Evolutionary conservation across 2,329 filamentous ascomycete genomes (phyloP).

Genomic region (Colletotrichum sp.): DNA sequence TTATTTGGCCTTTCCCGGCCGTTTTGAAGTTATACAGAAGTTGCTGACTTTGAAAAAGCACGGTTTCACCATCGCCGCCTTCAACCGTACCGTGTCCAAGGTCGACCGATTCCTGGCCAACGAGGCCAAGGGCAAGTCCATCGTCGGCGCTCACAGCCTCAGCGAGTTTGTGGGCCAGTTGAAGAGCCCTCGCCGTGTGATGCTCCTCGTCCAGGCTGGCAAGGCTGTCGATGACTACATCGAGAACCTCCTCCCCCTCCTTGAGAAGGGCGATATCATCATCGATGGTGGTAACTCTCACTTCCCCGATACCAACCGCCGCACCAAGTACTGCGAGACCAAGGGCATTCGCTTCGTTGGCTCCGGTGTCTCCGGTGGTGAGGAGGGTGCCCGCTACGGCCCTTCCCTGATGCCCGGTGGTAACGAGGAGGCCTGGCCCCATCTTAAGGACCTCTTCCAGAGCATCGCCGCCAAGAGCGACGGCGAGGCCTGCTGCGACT

Average conservation of each 20-base stretch:
- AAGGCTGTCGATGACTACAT: slow-evolving; percentile 99
- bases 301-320: slow-evolving; percentile 98
- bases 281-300: slow-evolving; percentile 99
- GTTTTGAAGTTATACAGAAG: not conserved
- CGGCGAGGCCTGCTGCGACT: slow-evolving; percentile 97
- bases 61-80: slow-evolving; percentile 96
- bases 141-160: too few species aligned
- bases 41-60: slow-evolving; percentile 41
- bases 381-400: slow-evolving; percentile 97
- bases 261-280: slow-evolving; percentile 93
- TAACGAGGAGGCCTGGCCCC: slow-evolving; percentile 96
- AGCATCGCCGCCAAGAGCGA: slow-evolving; percentile 97
- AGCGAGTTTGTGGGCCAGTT: slow-evolving; percentile 55
- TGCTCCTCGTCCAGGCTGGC: slow-evolving; percentile 99
- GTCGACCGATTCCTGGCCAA: slow-evolving; percentile 93
- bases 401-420: slow-evolving; percentile 99
- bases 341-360: slow-evolving; percentile 98
- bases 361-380: slow-evolving; percentile 96
- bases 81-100: slow-evolving; percentile 98
- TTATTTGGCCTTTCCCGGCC: not conserved
- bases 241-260: slow-evolving; percentile 84
- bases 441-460: slow-evolving; percentile 99
- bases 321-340: slow-evolving; percentile 81
- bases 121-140: slow-evolving; percentile 93
- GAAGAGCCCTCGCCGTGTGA: slow-evolving; percentile 95